Evolutionary conservation across 495 filamentous ascomycete species (phyloP).

Genomic region (Penicillium verhagenii): DNA sequence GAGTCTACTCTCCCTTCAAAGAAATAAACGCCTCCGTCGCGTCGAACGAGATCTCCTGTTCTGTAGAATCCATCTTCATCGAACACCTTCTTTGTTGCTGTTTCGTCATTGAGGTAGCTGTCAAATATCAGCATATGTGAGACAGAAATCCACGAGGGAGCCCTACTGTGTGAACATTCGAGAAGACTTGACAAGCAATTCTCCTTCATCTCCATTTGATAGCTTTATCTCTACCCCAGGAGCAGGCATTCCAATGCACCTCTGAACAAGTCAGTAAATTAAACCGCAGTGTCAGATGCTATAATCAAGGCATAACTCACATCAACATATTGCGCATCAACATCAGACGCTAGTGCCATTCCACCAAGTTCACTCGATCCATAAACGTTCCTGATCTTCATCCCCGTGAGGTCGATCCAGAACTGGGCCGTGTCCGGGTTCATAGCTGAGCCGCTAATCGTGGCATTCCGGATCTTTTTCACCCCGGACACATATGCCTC

Average conservation of each 20-base stretch:
- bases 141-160: constrained; percentile 1
- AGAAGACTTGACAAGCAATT: constrained; percentile 6
- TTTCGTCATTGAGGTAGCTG: constrained; percentile 8
- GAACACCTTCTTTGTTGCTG: constrained; percentile 1
- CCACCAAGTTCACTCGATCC: constrained; percentile 6
- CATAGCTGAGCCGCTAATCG: neutral
- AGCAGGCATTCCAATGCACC: constrained; percentile 1
- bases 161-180: constrained; percentile 8
- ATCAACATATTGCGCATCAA: neutral
- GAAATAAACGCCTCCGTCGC: constrained; percentile 4
- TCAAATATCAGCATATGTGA: constrained; percentile 4
- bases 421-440: constrained; percentile 5
- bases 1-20: constrained; percentile 6
- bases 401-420: constrained; percentile 4
- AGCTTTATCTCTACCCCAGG: constrained; percentile 2
- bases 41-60: constrained; percentile 7
- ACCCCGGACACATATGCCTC: constrained; percentile 6
- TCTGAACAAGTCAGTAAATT: constrained; percentile 1
- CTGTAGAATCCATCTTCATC: constrained; percentile 10
- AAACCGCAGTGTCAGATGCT: neutral
- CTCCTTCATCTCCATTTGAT: constrained; percentile 4
- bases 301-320: neutral
- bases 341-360: neutral
- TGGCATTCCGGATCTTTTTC: neutral
- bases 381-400: constrained; percentile 7